Evolutionary conservation across 148 eudicot genomes (phyloP), one percentile per base, ranked within the genome.

Genomic region (Salicornia ramosissima): DNA sequence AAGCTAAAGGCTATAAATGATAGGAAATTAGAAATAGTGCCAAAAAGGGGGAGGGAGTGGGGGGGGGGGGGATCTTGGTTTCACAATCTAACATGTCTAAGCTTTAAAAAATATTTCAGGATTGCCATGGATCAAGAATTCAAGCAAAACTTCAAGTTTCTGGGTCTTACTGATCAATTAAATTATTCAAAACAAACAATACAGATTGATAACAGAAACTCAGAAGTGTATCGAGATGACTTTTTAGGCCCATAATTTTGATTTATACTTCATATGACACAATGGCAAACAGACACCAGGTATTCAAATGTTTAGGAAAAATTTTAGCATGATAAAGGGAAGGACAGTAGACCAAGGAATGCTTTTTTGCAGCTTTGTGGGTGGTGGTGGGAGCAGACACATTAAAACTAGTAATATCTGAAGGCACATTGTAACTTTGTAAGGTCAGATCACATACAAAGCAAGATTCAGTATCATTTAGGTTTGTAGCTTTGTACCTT

Each of bases 401-500:
- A n/a, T n/a, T 51, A 55, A 26, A 25, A 10, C 59, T 2, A 10
- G 13, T 16, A 1, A 42, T 15, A 22, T 18, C 49, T 21, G 30
- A 39, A 63, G 16, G 13, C 29, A 40, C 67, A 63, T 63, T 28
- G 18, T 22, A 63, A 21, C 8, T 39, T 63, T 28, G 18, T 22
- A 63, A 21, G 18, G 25, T 22, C 67, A 63, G 1, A 52, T 36
- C 40, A 39, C 66, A 4, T 36, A 46, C 60, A 49, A 2, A 72
- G 25, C 34, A 25, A 52, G n/a, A n/a, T 67, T 56, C 34, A 53
- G 42, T 8, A 31, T 0, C 6, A 22, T 10, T n/a, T 10, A 1
- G 34, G 67, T 11, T 39, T 28, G 33, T 3, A 36, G 40, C 40
- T 46, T 46, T 46, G 50, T 79, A 75, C 52, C 72, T 79, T 67